Evolutionary conservation across 2,329 filamentous ascomycete genomes (phyloP).

Genomic region (Fusarium sp.): DNA sequence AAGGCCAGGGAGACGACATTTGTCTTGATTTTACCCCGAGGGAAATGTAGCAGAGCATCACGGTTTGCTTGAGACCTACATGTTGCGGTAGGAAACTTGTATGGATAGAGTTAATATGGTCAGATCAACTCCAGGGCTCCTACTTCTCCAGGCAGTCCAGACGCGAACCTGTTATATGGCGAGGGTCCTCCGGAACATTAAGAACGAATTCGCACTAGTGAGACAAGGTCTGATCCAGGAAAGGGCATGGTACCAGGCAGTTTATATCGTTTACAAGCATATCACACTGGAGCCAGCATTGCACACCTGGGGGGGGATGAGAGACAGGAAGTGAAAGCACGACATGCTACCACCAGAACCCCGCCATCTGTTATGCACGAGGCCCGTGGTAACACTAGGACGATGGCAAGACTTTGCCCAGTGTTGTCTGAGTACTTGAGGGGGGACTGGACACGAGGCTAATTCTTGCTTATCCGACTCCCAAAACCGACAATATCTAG

Average conservation of each 20-base stretch:
- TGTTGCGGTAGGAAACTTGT: not conserved
- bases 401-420: not conserved
- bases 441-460: not conserved
- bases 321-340: slow-evolving; percentile 3
- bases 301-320: not conserved
- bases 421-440: not conserved
- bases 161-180: not conserved
- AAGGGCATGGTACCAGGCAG: not conserved
- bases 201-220: slow-evolving; percentile 7
- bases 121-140: not conserved
- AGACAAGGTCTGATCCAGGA: slow-evolving; percentile 7
- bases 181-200: not conserved
- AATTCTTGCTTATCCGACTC: not conserved
- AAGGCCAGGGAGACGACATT: not conserved
- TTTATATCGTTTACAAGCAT: slow-evolving; percentile 27
- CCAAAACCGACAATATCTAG: not conserved
- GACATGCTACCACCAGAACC: slow-evolving; percentile 8
- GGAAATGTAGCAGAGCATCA: not conserved
- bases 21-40: not conserved
- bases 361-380: slow-evolving; percentile 9
- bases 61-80: not conserved
- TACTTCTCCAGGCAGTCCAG: not conserved
- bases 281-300: slow-evolving; percentile 1
- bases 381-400: not conserved
- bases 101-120: not conserved